Conservation (phyloP, 1,284 basidiomycete species). For the Sporisorium scitamineum region DNA sequence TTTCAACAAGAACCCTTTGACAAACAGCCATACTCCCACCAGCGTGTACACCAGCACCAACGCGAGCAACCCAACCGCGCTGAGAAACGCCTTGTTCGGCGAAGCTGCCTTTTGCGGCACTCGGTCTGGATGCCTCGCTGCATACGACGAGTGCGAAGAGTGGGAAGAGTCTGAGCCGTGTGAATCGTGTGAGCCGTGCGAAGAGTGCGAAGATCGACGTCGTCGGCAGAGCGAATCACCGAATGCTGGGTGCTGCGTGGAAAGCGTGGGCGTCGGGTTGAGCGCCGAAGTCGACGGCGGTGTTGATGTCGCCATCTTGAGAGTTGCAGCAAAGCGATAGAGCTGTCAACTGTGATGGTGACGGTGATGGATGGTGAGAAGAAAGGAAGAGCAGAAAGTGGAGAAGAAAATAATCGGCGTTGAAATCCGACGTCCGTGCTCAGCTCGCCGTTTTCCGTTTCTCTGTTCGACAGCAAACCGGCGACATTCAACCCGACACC, state of each 20-base stretch:
- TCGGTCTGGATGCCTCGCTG: conserved; percentile 40
- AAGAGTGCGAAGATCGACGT: conserved; percentile 26
- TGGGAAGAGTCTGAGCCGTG: conserved; percentile 52
- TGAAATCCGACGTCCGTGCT: conserved; percentile 24
- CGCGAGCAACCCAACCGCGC: conserved; percentile 45
- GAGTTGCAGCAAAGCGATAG: background rate
- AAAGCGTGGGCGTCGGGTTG: conserved; percentile 39
- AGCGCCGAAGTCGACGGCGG: conserved; percentile 29
- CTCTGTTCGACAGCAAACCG: background rate
- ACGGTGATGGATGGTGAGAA: background rate
- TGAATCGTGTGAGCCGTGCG: conserved; percentile 37
- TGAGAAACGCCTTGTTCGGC: conserved; percentile 40
- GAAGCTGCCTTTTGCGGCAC: conserved; percentile 45
- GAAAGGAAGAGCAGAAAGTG: background rate
- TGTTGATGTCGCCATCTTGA: background rate
- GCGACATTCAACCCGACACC: no score
- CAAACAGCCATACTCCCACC: conserved; percentile 59
- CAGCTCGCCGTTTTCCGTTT: background rate
- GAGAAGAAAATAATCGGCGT: background rate
- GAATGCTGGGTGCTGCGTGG: conserved; percentile 36
- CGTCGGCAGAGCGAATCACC: conserved; percentile 28
- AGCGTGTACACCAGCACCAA: conserved; percentile 49
- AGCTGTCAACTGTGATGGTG: background rate
- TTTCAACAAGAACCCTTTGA: conserved; percentile 65
- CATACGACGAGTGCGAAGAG: conserved; percentile 60